Conservation (phyloP, 2,329 filamentous ascomycete genomes). For the Fusarium oligoseptatum region DNA sequence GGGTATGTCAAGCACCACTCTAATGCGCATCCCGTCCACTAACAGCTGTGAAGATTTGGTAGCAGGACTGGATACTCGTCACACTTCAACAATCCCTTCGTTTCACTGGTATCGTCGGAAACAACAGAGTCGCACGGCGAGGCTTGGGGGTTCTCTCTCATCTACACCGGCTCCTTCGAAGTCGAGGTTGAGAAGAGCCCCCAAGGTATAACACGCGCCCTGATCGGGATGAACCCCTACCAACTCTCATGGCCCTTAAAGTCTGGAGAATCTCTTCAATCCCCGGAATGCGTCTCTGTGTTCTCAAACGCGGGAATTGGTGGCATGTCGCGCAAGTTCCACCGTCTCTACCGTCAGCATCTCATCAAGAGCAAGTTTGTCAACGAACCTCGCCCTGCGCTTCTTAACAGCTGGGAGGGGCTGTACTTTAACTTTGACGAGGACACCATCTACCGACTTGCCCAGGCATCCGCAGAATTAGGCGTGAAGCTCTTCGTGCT, state of each 20-base stretch:
- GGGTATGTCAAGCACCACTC: constrained; percentile 54
- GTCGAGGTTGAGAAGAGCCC: constrained; percentile 73
- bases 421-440: constrained; percentile 70
- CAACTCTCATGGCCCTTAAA: constrained; percentile 71
- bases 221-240: constrained; percentile 71
- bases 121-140: constrained; percentile 73
- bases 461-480: constrained; percentile 67
- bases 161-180: constrained; percentile 74
- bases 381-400: constrained; percentile 62
- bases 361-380: constrained; percentile 70
- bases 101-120: constrained; percentile 66
- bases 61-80: constrained; percentile 73
- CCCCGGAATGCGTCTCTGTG: constrained; percentile 73
- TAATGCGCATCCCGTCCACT: not conserved
- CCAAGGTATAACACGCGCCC: constrained; percentile 70
- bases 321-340: constrained; percentile 72
- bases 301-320: constrained; percentile 71
- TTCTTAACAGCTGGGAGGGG: constrained; percentile 77
- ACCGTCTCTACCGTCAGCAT: constrained; percentile 72
- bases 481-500: constrained; percentile 74
- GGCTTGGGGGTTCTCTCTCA: constrained; percentile 74
- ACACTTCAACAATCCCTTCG: constrained; percentile 74
- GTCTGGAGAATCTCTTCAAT: constrained; percentile 68
- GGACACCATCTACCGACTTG: constrained; percentile 66
- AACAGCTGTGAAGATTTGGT: constrained; percentile 61